These are phyloP conservation scores for Globisporangium abappressorium DNA, from an alignment of 352 stramenopile genomes.

Conservation along the genomic window DNA sequence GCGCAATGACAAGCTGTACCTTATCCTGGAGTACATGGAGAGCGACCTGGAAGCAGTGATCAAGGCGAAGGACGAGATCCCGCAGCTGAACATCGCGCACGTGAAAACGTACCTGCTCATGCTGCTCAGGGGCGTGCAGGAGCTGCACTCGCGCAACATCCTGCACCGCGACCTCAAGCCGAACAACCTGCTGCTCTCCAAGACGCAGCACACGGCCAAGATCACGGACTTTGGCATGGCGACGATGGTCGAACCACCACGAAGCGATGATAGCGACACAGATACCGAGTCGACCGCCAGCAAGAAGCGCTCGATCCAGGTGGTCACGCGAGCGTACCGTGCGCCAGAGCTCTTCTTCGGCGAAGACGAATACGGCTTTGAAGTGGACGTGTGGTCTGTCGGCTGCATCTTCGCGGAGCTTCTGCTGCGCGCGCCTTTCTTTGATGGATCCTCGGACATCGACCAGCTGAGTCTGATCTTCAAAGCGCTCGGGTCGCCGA, in stretches of 20 bases:
- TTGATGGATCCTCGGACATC: constrained; percentile 73
- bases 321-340: constrained; percentile 73
- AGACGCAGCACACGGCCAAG: constrained; percentile 44
- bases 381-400: constrained; percentile 76
- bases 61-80: constrained; percentile 31
- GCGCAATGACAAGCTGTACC: constrained; percentile 57
- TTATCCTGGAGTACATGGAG: constrained; percentile 81
- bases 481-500: constrained; percentile 49
- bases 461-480: constrained; percentile 82
- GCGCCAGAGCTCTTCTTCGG: constrained; percentile 81
- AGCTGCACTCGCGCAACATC: constrained; percentile 56
- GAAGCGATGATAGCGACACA: constrained; percentile 13
- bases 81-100: constrained; percentile 40
- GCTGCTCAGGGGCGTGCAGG: constrained; percentile 53
- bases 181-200: constrained; percentile 72
- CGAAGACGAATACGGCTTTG: constrained; percentile 47
- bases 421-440: constrained; percentile 53
- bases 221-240: constrained; percentile 86
- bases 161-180: constrained; percentile 82
- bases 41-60: constrained; percentile 71
- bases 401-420: constrained; percentile 83
- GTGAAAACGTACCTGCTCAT: constrained; percentile 73
- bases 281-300: constrained; percentile 9
- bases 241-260: constrained; percentile 24
- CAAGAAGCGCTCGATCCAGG: constrained; percentile 57